Evolutionary conservation across 345 rosid genomes (phyloP).

Genomic region (Heritiera littoralis): DNA sequence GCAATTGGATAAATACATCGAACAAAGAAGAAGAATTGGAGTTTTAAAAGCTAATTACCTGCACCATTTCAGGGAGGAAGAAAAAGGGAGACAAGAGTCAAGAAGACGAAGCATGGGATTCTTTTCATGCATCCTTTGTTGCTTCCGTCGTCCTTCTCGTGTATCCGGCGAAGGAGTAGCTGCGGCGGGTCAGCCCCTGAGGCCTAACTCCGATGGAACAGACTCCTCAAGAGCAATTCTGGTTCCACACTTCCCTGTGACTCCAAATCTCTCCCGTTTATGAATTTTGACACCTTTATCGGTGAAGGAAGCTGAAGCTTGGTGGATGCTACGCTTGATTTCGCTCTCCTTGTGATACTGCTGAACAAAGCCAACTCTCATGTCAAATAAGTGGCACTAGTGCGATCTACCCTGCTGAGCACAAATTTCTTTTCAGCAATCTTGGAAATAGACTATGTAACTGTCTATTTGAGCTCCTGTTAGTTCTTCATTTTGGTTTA

Average conservation of each 20-base stretch:
- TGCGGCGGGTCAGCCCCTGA: slow-evolving; percentile 7
- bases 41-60: neutral
- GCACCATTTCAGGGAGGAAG: neutral
- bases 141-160: slow-evolving; percentile 13
- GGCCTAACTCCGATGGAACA: neutral
- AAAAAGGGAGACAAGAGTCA: neutral
- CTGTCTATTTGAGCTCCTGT: neutral
- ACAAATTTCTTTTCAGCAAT: neutral
- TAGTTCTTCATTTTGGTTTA: neutral
- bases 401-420: neutral
- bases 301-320: neutral
- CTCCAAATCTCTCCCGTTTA: slow-evolving; percentile 18
- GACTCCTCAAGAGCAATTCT: slow-evolving; percentile 8
- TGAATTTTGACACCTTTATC: neutral
- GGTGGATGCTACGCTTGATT: neutral
- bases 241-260: slow-evolving; percentile 34
- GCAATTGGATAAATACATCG: neutral
- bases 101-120: slow-evolving; percentile 23
- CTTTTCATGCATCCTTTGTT: slow-evolving; percentile 38
- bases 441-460: neutral
- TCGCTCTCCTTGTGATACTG: neutral
- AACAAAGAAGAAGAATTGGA: neutral
- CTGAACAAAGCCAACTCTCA: neutral
- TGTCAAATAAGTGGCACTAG: neutral
- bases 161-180: neutral